phyloP scores from a whole-genome alignment of 1,139 yeast species.

The Geotrichum australiense region DNA sequence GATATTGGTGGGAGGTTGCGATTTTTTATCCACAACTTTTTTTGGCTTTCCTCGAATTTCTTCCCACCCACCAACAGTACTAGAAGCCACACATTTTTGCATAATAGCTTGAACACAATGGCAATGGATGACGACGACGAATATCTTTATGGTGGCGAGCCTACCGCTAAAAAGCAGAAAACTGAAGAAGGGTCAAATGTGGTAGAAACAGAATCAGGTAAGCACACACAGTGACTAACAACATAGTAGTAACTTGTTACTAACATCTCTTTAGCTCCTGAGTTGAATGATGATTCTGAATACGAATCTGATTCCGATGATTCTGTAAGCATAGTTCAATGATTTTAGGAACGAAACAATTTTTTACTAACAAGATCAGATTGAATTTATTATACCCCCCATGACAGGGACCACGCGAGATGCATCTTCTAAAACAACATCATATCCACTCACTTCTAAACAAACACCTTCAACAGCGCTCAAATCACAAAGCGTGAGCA shows the following conservation, averaged over 20 bases:
- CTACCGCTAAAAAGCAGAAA: slow-evolving; percentile 37
- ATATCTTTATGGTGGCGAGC: slow-evolving; percentile 73
- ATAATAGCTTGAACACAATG: slow-evolving; percentile 3
- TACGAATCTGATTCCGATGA: slow-evolving; percentile 21
- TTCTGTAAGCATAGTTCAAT: neutral
- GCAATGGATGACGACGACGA: slow-evolving; percentile 61
- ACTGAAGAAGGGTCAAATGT: slow-evolving; percentile 14
- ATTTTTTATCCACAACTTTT: no score
- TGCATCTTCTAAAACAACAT: slow-evolving; percentile 31
- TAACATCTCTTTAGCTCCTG: neutral
- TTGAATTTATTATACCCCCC: slow-evolving; percentile 56
- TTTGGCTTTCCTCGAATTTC: slow-evolving; percentile 27
- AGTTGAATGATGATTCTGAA: slow-evolving; percentile 16
- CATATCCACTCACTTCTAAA: no score
- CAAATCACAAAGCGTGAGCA: slow-evolving; percentile 6
- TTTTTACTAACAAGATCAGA: slow-evolving; percentile 26
- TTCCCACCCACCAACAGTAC: slow-evolving; percentile 9
- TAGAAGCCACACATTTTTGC: neutral
- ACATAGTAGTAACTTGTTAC: no score
- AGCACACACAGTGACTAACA: no score
- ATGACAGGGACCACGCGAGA: slow-evolving; percentile 34
- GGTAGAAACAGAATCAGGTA: no score
- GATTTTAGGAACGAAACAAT: neutral
- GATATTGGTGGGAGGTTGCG: no score
- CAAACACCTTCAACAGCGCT: slow-evolving; percentile 22